These are phyloP conservation scores for Fraxinus velutina DNA, from an alignment of 305 asterid species.

Conservation along the genomic window DNA sequence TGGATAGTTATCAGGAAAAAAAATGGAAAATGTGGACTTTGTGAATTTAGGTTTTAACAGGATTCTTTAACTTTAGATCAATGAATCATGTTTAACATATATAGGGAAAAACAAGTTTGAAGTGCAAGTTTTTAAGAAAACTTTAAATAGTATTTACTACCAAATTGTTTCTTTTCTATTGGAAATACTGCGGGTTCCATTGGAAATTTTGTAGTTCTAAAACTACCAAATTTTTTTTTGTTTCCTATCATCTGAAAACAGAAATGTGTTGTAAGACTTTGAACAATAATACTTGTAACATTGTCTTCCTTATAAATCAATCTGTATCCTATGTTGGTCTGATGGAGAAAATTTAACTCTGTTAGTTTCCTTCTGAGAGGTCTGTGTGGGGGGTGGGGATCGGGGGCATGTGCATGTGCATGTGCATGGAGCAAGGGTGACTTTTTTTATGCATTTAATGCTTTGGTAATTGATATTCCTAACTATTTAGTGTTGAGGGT, in stretches of 20 bases:
- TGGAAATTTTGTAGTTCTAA: neutral
- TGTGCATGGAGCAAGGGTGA: neutral
- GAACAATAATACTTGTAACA: neutral
- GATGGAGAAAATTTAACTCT: neutral
- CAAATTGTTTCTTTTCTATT: neutral
- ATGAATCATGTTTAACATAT: neutral
- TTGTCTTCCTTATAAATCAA: neutral
- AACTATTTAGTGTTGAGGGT: neutral
- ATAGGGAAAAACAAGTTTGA: neutral
- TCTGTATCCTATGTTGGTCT: neutral
- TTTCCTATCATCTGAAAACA: neutral
- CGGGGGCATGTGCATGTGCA: neutral
- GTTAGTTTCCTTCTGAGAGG: neutral
- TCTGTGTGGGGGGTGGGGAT: neutral
- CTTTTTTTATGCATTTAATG: neutral
- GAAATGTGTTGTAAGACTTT: neutral
- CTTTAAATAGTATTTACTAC: neutral
- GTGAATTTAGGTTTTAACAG: neutral
- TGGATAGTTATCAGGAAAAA: neutral
- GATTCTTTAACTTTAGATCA: neutral
- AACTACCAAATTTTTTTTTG: neutral
- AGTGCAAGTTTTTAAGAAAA: neutral
- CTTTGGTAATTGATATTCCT: neutral
- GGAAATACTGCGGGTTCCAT: neutral
- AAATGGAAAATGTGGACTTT: neutral